phyloP scores from a whole-genome alignment of 805 yeast genomes.

The Saccharomyces eubayanus region DNA sequence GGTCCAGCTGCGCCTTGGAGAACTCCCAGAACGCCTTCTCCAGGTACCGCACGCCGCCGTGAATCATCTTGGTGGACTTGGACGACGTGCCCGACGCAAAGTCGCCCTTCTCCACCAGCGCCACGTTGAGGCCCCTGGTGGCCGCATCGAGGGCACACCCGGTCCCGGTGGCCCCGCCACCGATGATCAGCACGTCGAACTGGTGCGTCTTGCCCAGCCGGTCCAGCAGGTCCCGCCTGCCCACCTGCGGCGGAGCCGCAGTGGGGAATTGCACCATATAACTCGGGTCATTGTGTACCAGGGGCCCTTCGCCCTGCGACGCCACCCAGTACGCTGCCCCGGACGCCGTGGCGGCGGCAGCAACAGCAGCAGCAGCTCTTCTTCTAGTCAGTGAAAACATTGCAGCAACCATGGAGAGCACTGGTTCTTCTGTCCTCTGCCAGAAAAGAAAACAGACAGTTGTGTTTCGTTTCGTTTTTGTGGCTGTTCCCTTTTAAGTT shows the following conservation, averaged over 20 bases:
- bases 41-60: conserved; percentile 92
- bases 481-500: background rate
- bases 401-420: background rate
- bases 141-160: conserved; percentile 90
- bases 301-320: background rate
- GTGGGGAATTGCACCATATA: conserved; percentile 2
- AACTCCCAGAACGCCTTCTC: conserved; percentile 92
- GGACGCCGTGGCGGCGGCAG: conserved; percentile 9
- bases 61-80: conserved; percentile 91
- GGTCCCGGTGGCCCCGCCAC: conserved; percentile 95
- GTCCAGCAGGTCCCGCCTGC: conserved; percentile 46
- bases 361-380: conserved; percentile 2
- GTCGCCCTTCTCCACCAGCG: conserved; percentile 78
- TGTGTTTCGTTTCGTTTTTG: background rate
- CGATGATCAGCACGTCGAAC: conserved; percentile 80
- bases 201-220: conserved; percentile 39
- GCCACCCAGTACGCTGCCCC: background rate
- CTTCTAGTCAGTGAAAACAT: conserved; percentile 1
- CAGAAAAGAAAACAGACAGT: no score
- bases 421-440: no score
- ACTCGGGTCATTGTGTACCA: background rate
- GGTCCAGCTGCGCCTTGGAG: conserved; percentile 79
- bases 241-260: conserved; percentile 25
- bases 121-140: conserved; percentile 82
- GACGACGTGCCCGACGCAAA: conserved; percentile 91